These are phyloP conservation scores for Phytopythium vexans DNA, from an alignment of 352 stramenopile species.

Conservation along the genomic window DNA sequence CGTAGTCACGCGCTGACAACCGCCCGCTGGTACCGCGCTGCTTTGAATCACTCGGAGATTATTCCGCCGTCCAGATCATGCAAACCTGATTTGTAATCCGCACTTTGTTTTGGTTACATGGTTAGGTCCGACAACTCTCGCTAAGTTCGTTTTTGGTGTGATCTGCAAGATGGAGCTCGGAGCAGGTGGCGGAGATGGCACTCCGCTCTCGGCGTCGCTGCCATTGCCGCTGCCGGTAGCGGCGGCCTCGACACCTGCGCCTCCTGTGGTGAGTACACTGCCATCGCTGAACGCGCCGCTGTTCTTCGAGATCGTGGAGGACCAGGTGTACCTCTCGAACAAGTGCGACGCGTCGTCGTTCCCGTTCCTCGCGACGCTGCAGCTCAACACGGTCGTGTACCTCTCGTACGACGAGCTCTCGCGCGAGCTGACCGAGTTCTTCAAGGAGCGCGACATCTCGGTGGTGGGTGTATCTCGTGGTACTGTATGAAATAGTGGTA, in stretches of 20 bases:
- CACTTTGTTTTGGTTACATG: too few relatives aligned
- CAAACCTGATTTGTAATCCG: too few relatives aligned
- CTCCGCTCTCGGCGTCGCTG: not conserved
- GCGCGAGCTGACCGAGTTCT: slow-evolving; percentile 73
- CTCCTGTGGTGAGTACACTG: slow-evolving; percentile 48
- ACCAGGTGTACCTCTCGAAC: slow-evolving; percentile 83
- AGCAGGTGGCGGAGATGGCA: not conserved
- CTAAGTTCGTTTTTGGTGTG: too few relatives aligned
- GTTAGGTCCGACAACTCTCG: too few relatives aligned
- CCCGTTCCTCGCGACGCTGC: slow-evolving; percentile 73
- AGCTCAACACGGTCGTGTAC: slow-evolving; percentile 85
- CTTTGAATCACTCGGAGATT: too few relatives aligned
- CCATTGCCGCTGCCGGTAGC: slow-evolving; percentile 7
- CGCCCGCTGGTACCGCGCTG: too few relatives aligned
- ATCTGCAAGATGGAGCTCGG: too few relatives aligned
- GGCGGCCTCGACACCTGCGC: slow-evolving; percentile 7
- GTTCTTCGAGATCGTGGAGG: slow-evolving; percentile 88
- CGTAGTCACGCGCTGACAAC: too few relatives aligned
- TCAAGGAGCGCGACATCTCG: slow-evolving; percentile 77
- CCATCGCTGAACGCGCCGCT: slow-evolving; percentile 79
- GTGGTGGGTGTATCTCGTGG: slow-evolving; percentile 33
- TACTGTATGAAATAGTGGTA: not conserved
- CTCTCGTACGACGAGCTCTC: slow-evolving; percentile 83
- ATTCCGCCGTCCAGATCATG: too few relatives aligned
- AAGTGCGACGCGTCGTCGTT: slow-evolving; percentile 85